Evolutionary conservation across 129 eudicot genomes (phyloP).

Genomic region (Escallonia herrerae): DNA sequence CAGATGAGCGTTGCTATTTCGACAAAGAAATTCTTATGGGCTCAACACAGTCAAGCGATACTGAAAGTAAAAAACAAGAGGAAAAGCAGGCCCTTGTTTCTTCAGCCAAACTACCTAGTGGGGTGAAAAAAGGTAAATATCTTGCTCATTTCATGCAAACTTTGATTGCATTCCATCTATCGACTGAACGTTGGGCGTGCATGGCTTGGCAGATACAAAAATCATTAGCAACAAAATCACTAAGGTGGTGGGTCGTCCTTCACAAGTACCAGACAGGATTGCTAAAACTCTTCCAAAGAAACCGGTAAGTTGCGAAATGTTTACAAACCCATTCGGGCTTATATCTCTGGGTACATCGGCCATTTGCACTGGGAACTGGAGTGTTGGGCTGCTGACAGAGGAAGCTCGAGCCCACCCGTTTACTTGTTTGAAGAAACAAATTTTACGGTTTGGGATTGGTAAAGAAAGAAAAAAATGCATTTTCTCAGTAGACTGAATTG

Average conservation of each 20-base stretch:
- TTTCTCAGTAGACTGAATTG: no score
- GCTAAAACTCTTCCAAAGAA: conserved; percentile 20
- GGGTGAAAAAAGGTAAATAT: conserved; percentile 17
- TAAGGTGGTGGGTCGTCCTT: conserved; percentile 28
- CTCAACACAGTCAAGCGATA: conserved; percentile 16
- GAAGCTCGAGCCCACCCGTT: neutral
- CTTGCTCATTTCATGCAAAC: neutral
- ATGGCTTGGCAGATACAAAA: conserved; percentile 36
- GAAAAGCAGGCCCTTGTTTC: conserved; percentile 13
- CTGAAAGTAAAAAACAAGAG: conserved; percentile 22
- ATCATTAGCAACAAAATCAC: conserved; percentile 22
- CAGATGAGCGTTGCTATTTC: conserved; percentile 16
- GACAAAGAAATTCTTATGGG: conserved; percentile 19
- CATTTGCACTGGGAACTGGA: neutral
- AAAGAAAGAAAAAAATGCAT: no score
- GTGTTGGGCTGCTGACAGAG: neutral
- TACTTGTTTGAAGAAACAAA: neutral
- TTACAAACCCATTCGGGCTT: neutral
- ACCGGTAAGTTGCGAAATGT: conserved; percentile 33
- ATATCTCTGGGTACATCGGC: neutral
- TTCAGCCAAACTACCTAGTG: conserved; percentile 24
- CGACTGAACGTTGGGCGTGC: conserved; percentile 2
- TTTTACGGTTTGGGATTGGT: no score
- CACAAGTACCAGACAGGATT: conserved; percentile 19
- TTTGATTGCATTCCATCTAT: neutral